Conservation (phyloP, 2,329 filamentous ascomycete genomes). For the Pseudogymnoascus destructans region DNA sequence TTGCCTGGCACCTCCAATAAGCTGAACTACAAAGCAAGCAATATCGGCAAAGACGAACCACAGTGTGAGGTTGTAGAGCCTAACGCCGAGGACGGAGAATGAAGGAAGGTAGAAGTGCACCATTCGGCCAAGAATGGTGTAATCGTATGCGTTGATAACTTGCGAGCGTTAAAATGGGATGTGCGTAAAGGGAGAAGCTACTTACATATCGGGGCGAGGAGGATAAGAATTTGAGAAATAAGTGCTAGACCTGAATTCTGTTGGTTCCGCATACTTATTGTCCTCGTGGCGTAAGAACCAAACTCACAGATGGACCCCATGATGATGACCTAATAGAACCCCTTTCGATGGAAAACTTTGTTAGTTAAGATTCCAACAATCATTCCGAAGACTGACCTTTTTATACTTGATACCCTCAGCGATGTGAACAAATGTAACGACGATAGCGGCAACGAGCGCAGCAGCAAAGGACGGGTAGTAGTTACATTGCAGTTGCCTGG, state of each 20-base stretch:
- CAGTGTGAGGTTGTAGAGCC: slow-evolving; percentile 28
- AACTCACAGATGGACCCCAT: slow-evolving; percentile 33
- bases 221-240: slow-evolving; percentile 28
- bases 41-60: slow-evolving; percentile 35
- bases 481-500: slow-evolving; percentile 26
- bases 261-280: slow-evolving; percentile 29
- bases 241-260: slow-evolving; percentile 23
- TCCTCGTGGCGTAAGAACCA: slow-evolving; percentile 29
- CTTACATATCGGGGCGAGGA: slow-evolving; percentile 20
- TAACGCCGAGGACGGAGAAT: slow-evolving; percentile 26
- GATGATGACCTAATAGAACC: slow-evolving; percentile 33
- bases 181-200: background rate
- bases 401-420: slow-evolving; percentile 27
- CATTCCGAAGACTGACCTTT: slow-evolving; percentile 19
- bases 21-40: slow-evolving; percentile 33
- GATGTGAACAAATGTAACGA: slow-evolving; percentile 25
- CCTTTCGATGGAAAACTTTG: slow-evolving; percentile 12
- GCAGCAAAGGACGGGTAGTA: slow-evolving; percentile 29
- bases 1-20: slow-evolving; percentile 29
- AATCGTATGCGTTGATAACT: slow-evolving; percentile 23
- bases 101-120: slow-evolving; percentile 25
- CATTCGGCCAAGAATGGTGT: slow-evolving; percentile 22
- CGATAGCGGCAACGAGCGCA: slow-evolving; percentile 26
- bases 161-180: slow-evolving; percentile 3
- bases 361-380: background rate